Evolutionary conservation across 2,329 filamentous ascomycete species (phyloP), one percentile per base, ranked within the genome.

Genomic region (Exutisphaerella laricina): DNA sequence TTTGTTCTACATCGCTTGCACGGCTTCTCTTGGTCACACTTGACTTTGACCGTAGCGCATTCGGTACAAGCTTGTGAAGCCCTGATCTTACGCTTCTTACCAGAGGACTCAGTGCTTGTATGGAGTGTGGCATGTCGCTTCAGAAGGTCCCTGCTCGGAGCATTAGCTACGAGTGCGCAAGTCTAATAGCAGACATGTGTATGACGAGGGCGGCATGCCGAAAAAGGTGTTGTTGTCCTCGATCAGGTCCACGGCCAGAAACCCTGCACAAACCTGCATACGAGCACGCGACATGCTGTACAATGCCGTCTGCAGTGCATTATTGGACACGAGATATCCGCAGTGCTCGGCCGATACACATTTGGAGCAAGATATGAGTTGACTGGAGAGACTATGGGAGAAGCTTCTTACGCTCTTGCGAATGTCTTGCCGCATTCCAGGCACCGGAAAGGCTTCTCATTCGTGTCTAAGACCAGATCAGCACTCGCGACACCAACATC

Each of bases 11-110:
- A 53, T 37, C 50, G 36, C 35, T 50, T 50, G 45, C 49, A 52
- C 28, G 49, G 49, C 46, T 52, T 52, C 22, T 50, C 47, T 46
- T 53, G 50, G 22, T 50, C 47, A 36, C 50, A 53, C 32, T 53
- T 53, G 18, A 53, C 50, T 35, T 53, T 53, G 42, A 53, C 50
- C 12, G 33, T 35, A 5, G 47, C 50, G 35, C 50, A 53, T 29
- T 45, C 41, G n/a, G 47, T 39, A 32, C 50, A 53, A 26, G 50
- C 50, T 29, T 53, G 50, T 3, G 47, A 50, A 7, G 50, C 50
- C 31, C 50, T 35, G 13, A 53, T 53, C 33, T 50, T 50, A n/a
- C 50, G 44, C 30, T 53, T 53, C 40, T 48, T 53, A 33, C 50
- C 50, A 14, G 44, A 46, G 26, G 48, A 41, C 38, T 50, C 50